These are phyloP conservation scores for Tylopilus vinaceipallidus DNA, from an alignment of 768 basidiomycete species.

Conservation along the genomic window DNA sequence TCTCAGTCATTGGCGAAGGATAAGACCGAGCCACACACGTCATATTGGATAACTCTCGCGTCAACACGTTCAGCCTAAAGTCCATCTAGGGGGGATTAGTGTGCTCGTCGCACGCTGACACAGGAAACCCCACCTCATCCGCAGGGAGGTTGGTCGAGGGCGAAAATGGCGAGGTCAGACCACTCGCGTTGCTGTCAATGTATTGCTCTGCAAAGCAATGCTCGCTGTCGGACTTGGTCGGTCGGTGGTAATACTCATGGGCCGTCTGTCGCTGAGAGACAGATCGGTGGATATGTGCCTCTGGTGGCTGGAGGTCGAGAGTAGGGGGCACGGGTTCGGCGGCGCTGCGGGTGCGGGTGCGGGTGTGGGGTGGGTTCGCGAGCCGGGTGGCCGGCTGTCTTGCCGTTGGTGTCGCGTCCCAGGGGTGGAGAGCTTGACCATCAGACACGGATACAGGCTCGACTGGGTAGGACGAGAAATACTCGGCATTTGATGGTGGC, in stretches of 20 bases:
- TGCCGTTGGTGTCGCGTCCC: constrained; percentile 32
- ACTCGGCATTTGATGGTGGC: constrained; percentile 29
- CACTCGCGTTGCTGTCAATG: constrained; percentile 16
- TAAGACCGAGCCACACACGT: constrained; percentile 34
- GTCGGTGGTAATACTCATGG: constrained; percentile 34
- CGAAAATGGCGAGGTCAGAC: constrained; percentile 34
- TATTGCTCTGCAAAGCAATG: constrained; percentile 14
- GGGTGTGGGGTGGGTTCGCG: constrained; percentile 23
- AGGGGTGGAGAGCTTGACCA: constrained; percentile 32
- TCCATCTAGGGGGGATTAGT: constrained; percentile 25
- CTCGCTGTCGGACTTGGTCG: constrained; percentile 40
- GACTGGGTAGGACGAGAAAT: constrained; percentile 32
- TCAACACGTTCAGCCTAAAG: constrained; percentile 27
- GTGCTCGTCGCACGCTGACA: constrained; percentile 17
- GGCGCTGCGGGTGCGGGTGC: constrained; percentile 41
- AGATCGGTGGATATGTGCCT: constrained; percentile 51
- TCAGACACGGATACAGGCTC: constrained; percentile 26
- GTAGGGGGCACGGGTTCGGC: constrained; percentile 26
- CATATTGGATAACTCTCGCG: constrained; percentile 35
- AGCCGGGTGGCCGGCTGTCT: constrained; percentile 22
- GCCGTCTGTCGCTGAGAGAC: constrained; percentile 36
- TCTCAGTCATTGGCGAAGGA: constrained; percentile 11
- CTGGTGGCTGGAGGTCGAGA: constrained; percentile 43
- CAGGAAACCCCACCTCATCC: constrained; percentile 36
- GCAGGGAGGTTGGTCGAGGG: constrained; percentile 34